Percentiles rank a stretch among this genome's conserved stretches.
Conservation (phyloP, 345 rosid species). For the Eucalyptus polybractea region DNA sequence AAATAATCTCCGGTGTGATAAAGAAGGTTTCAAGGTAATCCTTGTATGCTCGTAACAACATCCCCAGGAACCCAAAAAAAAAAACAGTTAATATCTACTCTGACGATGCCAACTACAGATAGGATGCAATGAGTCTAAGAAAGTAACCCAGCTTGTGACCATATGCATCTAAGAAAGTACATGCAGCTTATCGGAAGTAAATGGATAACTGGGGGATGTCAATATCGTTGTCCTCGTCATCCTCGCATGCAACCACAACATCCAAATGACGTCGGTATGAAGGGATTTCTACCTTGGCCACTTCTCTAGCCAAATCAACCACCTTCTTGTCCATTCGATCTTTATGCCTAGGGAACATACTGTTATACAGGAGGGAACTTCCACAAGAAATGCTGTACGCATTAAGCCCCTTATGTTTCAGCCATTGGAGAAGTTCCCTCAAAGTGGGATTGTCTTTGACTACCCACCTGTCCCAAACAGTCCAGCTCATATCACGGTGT, state of each 20-base stretch:
- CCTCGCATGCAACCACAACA: conserved; percentile 92
- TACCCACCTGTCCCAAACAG: conserved; percentile 97
- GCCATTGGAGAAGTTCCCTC: conserved; percentile 70
- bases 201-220: conserved; percentile 85
- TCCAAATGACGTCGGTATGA: conserved; percentile 63
- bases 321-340: conserved; percentile 75
- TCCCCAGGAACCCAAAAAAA: not conserved
- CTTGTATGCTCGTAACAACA: not conserved
- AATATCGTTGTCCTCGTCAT: conserved; percentile 66
- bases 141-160: not conserved
- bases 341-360: conserved; percentile 77
- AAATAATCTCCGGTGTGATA: not conserved
- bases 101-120: not conserved
- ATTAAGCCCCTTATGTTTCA: conserved; percentile 56
- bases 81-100: not conserved
- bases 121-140: not conserved
- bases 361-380: conserved; percentile 73
- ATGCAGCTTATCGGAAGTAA: conserved; percentile 37
- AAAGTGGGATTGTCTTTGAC: conserved; percentile 60
- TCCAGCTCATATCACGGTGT: conserved; percentile 86
- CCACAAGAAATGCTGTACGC: conserved; percentile 96
- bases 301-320: conserved; percentile 77
- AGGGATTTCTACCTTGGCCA: conserved; percentile 75
- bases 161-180: not conserved
- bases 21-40: not conserved